Evolutionary conservation across 2,329 filamentous ascomycete genomes (phyloP).

Genomic region (Diaporthe citri): DNA sequence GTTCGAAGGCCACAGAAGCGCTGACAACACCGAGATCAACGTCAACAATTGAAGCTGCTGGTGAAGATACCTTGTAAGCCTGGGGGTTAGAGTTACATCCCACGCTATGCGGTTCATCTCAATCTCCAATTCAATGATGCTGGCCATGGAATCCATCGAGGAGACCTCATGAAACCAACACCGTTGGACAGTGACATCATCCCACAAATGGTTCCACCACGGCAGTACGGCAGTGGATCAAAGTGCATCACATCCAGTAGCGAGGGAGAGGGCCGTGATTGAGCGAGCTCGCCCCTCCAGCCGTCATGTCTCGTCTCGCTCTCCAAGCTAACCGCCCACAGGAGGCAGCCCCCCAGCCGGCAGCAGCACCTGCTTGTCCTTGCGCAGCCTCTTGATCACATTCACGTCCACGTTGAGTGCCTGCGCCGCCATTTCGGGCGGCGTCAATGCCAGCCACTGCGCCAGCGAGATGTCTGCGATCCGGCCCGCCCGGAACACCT

Average conservation of each 20-base stretch:
- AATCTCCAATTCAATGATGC: neutral
- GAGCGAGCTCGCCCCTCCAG: neutral
- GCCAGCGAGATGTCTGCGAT: constrained; percentile 76
- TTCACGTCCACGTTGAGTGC: constrained; percentile 69
- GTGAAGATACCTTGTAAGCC: neutral
- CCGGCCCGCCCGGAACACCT: constrained; percentile 76
- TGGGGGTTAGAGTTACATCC: neutral
- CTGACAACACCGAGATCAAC: neutral
- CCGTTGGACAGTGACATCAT: constrained; percentile 16
- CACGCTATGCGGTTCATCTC: neutral
- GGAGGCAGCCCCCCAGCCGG: constrained; percentile 16
- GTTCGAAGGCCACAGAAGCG: neutral
- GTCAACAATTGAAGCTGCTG: neutral
- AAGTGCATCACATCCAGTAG: neutral
- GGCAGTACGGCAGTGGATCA: neutral
- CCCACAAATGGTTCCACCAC: neutral
- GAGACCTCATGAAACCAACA: constrained; percentile 7
- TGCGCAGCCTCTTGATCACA: constrained; percentile 70
- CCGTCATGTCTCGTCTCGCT: neutral
- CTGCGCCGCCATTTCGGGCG: constrained; percentile 71
- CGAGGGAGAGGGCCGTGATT: neutral
- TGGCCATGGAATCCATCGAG: neutral
- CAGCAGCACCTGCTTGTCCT: constrained; percentile 72
- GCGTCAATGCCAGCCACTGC: constrained; percentile 78
- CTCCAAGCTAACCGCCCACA: neutral